Percentiles rank a stretch among this genome's conserved stretches.
phyloP scores from a whole-genome alignment of 225 moss, liverwort and hornwort genomes.

The Bryoerythrophyllum caledonicum region DNA sequence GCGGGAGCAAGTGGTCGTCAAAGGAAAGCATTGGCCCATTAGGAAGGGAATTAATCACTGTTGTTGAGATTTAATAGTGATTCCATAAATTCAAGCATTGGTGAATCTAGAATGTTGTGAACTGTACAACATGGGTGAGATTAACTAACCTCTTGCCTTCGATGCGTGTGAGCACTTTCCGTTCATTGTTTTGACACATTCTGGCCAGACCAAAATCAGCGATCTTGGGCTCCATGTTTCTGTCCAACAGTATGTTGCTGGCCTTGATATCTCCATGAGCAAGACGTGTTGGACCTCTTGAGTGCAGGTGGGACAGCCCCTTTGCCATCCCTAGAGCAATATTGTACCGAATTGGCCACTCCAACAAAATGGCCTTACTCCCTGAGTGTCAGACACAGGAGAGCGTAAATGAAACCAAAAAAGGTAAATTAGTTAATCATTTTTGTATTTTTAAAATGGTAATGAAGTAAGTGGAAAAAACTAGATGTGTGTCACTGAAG shows the following conservation, averaged over 20 bases:
- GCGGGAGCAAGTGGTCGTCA: too few species aligned
- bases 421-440: not conserved
- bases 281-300: conserved; percentile 41
- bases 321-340: conserved; percentile 48
- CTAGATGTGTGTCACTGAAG: too few species aligned
- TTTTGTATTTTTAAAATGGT: too few species aligned
- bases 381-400: conserved; percentile 2
- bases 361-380: conserved; percentile 30
- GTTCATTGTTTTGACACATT: conserved; percentile 51
- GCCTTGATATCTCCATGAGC: conserved; percentile 59
- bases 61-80: too few species aligned
- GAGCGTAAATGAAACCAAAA: not conserved
- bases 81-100: too few species aligned
- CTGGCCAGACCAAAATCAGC: conserved; percentile 54
- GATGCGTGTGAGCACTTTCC: conserved; percentile 56
- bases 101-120: too few species aligned
- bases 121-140: not conserved
- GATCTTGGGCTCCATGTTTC: conserved; percentile 53
- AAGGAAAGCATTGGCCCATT: too few species aligned
- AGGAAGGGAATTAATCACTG: too few species aligned
- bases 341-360: conserved; percentile 56
- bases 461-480: too few species aligned
- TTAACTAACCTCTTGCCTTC: conserved; percentile 50
- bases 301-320: conserved; percentile 47
- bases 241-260: conserved; percentile 50